phyloP scores from a whole-genome alignment of 1,284 basidiomycete genomes.

The Wallemia ichthyophaga region DNA sequence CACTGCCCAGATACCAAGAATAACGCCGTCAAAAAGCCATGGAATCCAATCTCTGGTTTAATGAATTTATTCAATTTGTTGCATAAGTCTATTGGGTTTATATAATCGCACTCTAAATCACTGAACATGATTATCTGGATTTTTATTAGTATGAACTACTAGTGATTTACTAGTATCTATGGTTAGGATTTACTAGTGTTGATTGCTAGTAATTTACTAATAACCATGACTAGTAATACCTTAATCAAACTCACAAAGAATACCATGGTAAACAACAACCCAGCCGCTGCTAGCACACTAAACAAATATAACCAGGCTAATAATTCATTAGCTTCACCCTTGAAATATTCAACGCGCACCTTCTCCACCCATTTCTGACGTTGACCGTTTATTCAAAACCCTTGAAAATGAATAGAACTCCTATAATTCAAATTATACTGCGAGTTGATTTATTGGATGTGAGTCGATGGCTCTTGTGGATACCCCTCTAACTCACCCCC shows the following conservation, averaged over 20 bases:
- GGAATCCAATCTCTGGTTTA: constrained; percentile 78
- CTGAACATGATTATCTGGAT: constrained; percentile 99
- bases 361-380: neutral
- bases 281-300: constrained; percentile 70
- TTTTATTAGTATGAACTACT: constrained; percentile 21
- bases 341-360: neutral
- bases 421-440: neutral
- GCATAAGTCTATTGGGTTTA: constrained; percentile 98
- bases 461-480: neutral
- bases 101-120: constrained; percentile 43
- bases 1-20: constrained; percentile 91
- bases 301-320: constrained; percentile 82
- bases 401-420: neutral
- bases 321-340: neutral
- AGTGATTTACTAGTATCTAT: too few species aligned
- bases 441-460: neutral
- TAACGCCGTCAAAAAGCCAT: constrained; percentile 45
- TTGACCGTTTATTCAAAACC: neutral
- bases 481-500: neutral
- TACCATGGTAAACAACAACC: constrained; percentile 81
- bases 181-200: too few species aligned
- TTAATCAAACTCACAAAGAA: constrained; percentile 56
- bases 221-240: too few species aligned
- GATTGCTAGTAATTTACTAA: too few species aligned
- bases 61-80: constrained; percentile 99